phyloP scores from a whole-genome alignment of 1,139 yeast species.

The Suhomyces wounanorum region DNA sequence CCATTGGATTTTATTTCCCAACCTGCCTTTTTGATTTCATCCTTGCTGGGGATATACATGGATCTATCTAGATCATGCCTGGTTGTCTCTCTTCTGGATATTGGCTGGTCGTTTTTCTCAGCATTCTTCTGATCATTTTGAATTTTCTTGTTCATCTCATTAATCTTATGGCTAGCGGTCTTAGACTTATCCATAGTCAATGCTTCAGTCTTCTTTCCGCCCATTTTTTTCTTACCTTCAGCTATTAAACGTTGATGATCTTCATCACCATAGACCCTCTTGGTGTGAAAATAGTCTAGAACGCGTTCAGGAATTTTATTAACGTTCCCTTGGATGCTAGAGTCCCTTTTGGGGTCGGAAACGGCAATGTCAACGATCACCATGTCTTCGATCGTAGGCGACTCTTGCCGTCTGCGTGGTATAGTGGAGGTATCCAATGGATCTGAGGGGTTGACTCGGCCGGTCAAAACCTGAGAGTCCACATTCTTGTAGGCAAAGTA shows the following conservation, averaged over 20 bases:
- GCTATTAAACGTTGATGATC: constrained; percentile 23
- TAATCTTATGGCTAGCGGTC: constrained; percentile 19
- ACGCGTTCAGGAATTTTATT: constrained; percentile 33
- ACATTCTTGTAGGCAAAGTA: constrained; percentile 38
- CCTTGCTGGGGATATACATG: constrained; percentile 34
- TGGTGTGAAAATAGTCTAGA: constrained; percentile 31
- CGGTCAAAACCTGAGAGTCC: constrained; percentile 24
- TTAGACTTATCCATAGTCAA: constrained; percentile 20
- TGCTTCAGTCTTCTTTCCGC: constrained; percentile 16
- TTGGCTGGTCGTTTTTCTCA: constrained; percentile 7
- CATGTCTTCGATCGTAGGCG: constrained; percentile 1
- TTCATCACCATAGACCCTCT: constrained; percentile 30
- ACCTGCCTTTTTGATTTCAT: constrained; percentile 33
- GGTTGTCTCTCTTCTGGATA: constrained; percentile 6
- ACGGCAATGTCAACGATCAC: constrained; percentile 46
- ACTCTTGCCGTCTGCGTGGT: constrained; percentile 1
- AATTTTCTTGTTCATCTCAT: constrained; percentile 15
- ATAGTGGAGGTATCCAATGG: constrained; percentile 8
- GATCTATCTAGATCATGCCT: constrained; percentile 27
- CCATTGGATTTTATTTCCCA: constrained; percentile 43
- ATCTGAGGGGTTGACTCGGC: constrained; percentile 8
- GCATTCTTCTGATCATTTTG: constrained; percentile 12
- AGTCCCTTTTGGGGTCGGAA: constrained; percentile 28
- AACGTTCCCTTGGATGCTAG: constrained; percentile 35
- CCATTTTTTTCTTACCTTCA: constrained; percentile 15